Evolutionary conservation across 805 yeast genomes (phyloP).

Genomic region (Alloascoidea africana): DNA sequence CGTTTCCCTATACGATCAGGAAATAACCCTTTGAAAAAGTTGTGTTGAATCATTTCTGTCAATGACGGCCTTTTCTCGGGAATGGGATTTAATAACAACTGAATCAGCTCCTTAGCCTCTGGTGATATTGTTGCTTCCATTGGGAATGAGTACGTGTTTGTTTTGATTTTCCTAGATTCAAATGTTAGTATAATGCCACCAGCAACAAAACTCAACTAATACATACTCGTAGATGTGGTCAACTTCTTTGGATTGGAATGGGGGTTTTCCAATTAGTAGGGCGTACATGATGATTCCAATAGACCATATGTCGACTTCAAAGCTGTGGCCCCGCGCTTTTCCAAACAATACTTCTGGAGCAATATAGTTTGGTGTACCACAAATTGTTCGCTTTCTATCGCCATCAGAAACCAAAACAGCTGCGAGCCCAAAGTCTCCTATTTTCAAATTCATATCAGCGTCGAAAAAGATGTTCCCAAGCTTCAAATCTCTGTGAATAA

Average conservation of each 20-base stretch:
- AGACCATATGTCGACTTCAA: constrained; percentile 96
- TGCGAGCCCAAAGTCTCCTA: constrained; percentile 98
- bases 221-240: constrained; percentile 73
- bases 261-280: constrained; percentile 85
- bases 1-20: constrained; percentile 54
- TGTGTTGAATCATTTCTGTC: constrained; percentile 63
- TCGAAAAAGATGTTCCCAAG: constrained; percentile 93
- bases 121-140: constrained; percentile 43
- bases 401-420: constrained; percentile 63
- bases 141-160: constrained; percentile 71
- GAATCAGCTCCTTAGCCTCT: constrained; percentile 61
- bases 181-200: no score
- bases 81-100: constrained; percentile 57
- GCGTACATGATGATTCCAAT: constrained; percentile 95
- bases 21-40: constrained; percentile 68
- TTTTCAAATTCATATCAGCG: constrained; percentile 82
- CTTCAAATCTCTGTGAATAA: constrained; percentile 91
- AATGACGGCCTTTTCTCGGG: constrained; percentile 75
- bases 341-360: constrained; percentile 96
- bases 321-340: constrained; percentile 73
- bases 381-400: constrained; percentile 80
- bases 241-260: constrained; percentile 93
- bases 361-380: constrained; percentile 98
- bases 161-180: constrained; percentile 40
- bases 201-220: no score